Percentiles rank a stretch among this genome's conserved stretches.
Evolutionary conservation across 2,329 filamentous ascomycete species (phyloP).

Genomic region (Cladophialophora exuberans): DNA sequence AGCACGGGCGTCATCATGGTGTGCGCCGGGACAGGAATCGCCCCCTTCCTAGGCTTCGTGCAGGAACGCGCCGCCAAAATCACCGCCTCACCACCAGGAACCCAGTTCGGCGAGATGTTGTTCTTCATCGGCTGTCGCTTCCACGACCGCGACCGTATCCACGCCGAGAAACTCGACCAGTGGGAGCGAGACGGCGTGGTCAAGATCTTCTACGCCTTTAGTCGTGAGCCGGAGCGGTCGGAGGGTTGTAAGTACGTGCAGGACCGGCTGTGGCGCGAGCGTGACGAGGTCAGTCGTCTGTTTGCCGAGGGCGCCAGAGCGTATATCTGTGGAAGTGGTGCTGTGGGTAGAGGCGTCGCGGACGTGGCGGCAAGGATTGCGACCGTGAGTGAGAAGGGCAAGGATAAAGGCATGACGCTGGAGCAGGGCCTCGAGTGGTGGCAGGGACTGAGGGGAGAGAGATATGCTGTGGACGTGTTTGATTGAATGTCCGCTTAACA

Average conservation of each 20-base stretch:
- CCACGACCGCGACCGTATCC: constrained; percentile 41
- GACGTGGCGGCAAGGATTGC: constrained; percentile 43
- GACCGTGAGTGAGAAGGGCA: constrained; percentile 36
- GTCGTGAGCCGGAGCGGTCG: constrained; percentile 46
- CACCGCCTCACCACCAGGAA: constrained; percentile 24
- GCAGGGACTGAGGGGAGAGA: constrained; percentile 27
- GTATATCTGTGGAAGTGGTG: constrained; percentile 67
- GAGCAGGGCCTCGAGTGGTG: constrained; percentile 43
- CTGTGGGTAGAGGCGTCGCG: constrained; percentile 54
- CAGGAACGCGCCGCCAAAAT: constrained; percentile 59
- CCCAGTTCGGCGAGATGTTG: constrained; percentile 39
- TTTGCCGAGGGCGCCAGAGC: constrained; percentile 58
- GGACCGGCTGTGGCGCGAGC: constrained; percentile 54
- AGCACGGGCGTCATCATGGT: constrained; percentile 45
- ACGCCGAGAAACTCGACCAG: constrained; percentile 44
- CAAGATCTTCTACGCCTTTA: constrained; percentile 64
- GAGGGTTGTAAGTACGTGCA: constrained; percentile 59
- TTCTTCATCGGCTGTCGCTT: constrained; percentile 44
- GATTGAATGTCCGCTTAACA: constrained; percentile 11
- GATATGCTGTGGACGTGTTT: constrained; percentile 34
- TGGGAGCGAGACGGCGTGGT: constrained; percentile 68
- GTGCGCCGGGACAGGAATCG: constrained; percentile 56
- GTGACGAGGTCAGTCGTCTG: constrained; percentile 48
- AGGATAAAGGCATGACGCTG: constrained; percentile 41
- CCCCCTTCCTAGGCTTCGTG: constrained; percentile 66